A percentile compares a stretch with the other conserved stretches of the same genome.
These are phyloP conservation scores for Boletellus ananas DNA, from an alignment of 768 basidiomycete species.

Conservation along the genomic window DNA sequence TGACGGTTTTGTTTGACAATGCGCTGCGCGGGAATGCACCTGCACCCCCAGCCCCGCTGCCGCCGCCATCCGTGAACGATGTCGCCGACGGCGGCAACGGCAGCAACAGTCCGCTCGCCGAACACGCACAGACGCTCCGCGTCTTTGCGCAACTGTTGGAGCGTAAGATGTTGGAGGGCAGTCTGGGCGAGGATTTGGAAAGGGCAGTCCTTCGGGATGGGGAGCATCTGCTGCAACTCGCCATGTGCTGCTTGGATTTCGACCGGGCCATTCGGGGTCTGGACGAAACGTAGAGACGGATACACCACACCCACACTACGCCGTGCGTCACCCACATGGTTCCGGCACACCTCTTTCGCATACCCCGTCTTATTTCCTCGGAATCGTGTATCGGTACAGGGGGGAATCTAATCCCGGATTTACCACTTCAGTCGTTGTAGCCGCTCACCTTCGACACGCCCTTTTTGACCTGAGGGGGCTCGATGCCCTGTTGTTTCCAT, in stretches of 20 bases:
- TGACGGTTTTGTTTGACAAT: constrained; percentile 17
- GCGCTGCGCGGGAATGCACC: constrained; percentile 8
- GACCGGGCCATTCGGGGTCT: constrained; percentile 14
- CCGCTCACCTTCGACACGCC: constrained; percentile 42
- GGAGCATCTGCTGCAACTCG: constrained; percentile 16
- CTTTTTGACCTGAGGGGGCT: constrained; percentile 31
- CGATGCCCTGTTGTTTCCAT: constrained; percentile 64
- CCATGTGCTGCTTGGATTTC: constrained; percentile 20
- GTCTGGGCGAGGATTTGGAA: constrained; percentile 14
- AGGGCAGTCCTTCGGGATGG: constrained; percentile 23
- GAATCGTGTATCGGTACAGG: constrained; percentile 4
- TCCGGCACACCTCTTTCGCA: no score
- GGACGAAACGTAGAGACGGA: not conserved
- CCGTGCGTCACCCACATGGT: no score
- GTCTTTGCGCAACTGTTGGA: constrained; percentile 15
- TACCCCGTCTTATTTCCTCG: no score
- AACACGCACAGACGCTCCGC: constrained; percentile 13
- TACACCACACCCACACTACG: no score
- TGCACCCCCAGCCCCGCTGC: no score
- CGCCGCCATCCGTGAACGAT: not conserved
- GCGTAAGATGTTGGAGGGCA: constrained; percentile 7
- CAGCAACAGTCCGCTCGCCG: not conserved
- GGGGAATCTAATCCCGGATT: not conserved
- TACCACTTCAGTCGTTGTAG: constrained; percentile 53
- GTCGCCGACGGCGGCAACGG: no score